These are phyloP conservation scores for Cardamine occulta DNA, from an alignment of 345 rosid species.

Conservation along the genomic window DNA sequence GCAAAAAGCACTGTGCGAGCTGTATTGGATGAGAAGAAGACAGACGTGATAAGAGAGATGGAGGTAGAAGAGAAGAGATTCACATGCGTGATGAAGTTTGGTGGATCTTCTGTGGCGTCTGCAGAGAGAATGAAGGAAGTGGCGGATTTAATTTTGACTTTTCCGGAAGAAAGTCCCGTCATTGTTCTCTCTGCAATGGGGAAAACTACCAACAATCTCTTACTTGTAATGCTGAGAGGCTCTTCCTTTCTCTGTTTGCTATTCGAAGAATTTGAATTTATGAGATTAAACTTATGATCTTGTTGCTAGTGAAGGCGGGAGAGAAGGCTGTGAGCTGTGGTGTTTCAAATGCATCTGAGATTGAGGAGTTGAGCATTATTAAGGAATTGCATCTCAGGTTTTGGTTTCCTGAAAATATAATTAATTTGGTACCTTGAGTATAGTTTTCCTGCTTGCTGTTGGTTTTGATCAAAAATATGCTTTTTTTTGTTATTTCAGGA, in stretches of 20 bases:
- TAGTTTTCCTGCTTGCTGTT: constrained; percentile 1
- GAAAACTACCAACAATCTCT: constrained; percentile 87
- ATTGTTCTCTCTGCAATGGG: constrained; percentile 98
- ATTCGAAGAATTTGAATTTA: background rate
- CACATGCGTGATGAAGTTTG: constrained; percentile 92
- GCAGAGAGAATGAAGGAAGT: constrained; percentile 89
- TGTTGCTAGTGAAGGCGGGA: constrained; percentile 70
- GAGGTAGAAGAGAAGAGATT: constrained; percentile 52
- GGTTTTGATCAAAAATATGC: constrained; percentile 7
- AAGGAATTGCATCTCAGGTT: constrained; percentile 80
- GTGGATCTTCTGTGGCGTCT: constrained; percentile 89
- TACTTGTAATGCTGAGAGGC: constrained; percentile 56
- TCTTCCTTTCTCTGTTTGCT: background rate
- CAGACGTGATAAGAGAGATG: constrained; percentile 1
- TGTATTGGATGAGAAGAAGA: constrained; percentile 41
- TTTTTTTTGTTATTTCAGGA: constrained; percentile 53
- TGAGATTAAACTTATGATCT: background rate
- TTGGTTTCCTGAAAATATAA: constrained; percentile 4
- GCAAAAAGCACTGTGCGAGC: constrained; percentile 32
- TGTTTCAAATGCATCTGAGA: constrained; percentile 64
- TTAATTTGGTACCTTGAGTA: background rate
- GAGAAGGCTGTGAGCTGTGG: constrained; percentile 95
- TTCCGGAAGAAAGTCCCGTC: constrained; percentile 80
- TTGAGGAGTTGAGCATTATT: constrained; percentile 73
- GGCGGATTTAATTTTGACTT: constrained; percentile 77